Conservation (phyloP, 2,329 filamentous ascomycete genomes). For the Fusarium irregulare region DNA sequence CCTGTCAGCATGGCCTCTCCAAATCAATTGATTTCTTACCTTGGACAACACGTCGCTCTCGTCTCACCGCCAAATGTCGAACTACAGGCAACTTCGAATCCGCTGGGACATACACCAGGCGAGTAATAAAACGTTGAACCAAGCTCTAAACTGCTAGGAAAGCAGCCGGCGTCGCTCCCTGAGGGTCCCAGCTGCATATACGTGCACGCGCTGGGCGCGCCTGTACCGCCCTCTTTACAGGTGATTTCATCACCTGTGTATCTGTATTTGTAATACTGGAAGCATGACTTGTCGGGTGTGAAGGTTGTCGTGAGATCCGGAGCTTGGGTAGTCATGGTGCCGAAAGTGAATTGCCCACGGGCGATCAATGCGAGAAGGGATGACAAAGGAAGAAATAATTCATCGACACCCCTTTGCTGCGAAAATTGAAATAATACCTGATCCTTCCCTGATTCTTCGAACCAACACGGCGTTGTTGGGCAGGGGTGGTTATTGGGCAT, state of each 20-base stretch:
- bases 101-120: background rate
- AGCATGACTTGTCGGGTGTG: constrained; percentile 3
- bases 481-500: too few relatives aligned
- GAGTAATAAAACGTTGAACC: constrained; percentile 4
- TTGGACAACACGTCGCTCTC: constrained; percentile 18
- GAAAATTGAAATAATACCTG: too few relatives aligned
- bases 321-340: background rate
- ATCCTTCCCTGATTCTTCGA: too few relatives aligned
- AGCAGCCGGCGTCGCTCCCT: background rate
- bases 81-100: constrained; percentile 9
- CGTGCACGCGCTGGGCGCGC: background rate
- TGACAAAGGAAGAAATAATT: too few relatives aligned
- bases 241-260: background rate
- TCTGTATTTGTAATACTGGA: constrained; percentile 9
- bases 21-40: background rate
- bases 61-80: background rate
- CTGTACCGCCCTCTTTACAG: background rate
- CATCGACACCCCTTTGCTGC: too few relatives aligned
- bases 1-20: background rate
- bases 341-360: background rate
- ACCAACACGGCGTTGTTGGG: too few relatives aligned
- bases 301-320: constrained; percentile 14
- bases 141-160: background rate
- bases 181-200: constrained; percentile 9
- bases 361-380: too few relatives aligned